A percentile compares a stretch with the other conserved stretches of the same genome.
phyloP scores from a whole-genome alignment of 2,329 filamentous ascomycete species.

The Scolecobasidium constrictum region DNA sequence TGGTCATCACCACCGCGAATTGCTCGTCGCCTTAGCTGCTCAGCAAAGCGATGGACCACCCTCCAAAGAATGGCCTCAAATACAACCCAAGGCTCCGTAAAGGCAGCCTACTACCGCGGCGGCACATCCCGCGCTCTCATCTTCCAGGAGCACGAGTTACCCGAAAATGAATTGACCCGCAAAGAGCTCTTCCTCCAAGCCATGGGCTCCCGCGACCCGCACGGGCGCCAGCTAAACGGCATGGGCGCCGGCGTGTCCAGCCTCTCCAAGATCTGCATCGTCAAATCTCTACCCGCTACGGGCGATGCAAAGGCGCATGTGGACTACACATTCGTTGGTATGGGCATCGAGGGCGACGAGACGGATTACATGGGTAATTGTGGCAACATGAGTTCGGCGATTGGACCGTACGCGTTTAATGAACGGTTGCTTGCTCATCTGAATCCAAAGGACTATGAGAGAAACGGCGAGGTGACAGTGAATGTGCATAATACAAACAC shows the following conservation, averaged over 20 bases:
- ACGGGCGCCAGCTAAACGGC: constrained; percentile 61
- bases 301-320: constrained; percentile 42
- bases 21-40: no score
- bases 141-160: constrained; percentile 43
- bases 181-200: constrained; percentile 44
- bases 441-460: constrained; percentile 14
- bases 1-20: no score
- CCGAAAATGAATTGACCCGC: constrained; percentile 35
- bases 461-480: constrained; percentile 34
- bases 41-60: no score
- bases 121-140: constrained; percentile 61
- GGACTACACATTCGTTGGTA: constrained; percentile 61
- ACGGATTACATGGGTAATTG: constrained; percentile 63
- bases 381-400: constrained; percentile 60
- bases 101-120: constrained; percentile 53
- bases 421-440: constrained; percentile 32
- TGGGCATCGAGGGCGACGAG: constrained; percentile 50
- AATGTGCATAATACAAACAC: constrained; percentile 64
- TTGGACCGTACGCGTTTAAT: constrained; percentile 57
- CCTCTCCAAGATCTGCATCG: constrained; percentile 60
- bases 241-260: constrained; percentile 59
- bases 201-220: constrained; percentile 55
- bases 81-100: constrained; percentile 14
- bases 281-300: constrained; percentile 28
- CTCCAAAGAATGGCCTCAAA: neutral